Evolutionary conservation across 176 grass and related monocot genomes (phyloP).

Genomic region (Zea mays): Zm-B73-REFERENCE-NAM-5.0 NC_050096.1:109465001-109465500

Average conservation of each 20-base stretch:
- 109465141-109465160: conserved; percentile 19
- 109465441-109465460: conserved; percentile 85
- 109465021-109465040: conserved; percentile 93
- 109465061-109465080: conserved; percentile 70
- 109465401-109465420: conserved; percentile 96
- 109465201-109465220: background rate
- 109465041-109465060: conserved; percentile 98
- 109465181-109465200: background rate
- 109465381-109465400: conserved; percentile 61
- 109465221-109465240: background rate
- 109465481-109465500: conserved; percentile 77
- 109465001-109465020: conserved; percentile 95
- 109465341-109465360: conserved; percentile 8
- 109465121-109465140: background rate
- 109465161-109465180: conserved; percentile 5
- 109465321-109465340: background rate
- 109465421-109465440: conserved; percentile 69
- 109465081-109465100: conserved; percentile 47
- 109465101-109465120: background rate
- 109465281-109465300: background rate
- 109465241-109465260: conserved; percentile 12
- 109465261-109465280: conserved; percentile 1
- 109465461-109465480: conserved; percentile 97
- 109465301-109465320: background rate
- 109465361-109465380: conserved; percentile 15